phyloP scores from a whole-genome alignment of 2,329 filamentous ascomycete genomes.

The Elsinoe australis region DNA sequence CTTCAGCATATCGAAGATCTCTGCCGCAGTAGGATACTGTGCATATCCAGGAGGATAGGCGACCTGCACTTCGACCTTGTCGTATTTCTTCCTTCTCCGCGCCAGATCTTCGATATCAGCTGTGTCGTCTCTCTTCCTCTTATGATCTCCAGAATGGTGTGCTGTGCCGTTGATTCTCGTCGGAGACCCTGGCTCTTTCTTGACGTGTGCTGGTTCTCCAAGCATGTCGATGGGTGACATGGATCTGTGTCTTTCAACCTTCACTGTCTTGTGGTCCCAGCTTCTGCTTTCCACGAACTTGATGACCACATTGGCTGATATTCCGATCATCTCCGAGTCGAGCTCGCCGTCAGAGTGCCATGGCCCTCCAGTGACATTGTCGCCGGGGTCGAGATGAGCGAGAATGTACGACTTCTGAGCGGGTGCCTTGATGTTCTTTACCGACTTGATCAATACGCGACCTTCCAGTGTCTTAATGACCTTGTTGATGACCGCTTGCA shows the following conservation, averaged over 20 bases:
- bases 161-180: slow-evolving; percentile 9
- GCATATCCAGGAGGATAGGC: slow-evolving; percentile 34
- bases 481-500: slow-evolving; percentile 73
- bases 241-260: slow-evolving; percentile 17
- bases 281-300: slow-evolving; percentile 64
- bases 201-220: slow-evolving; percentile 1
- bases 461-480: slow-evolving; percentile 75
- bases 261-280: slow-evolving; percentile 50
- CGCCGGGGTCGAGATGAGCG: slow-evolving; percentile 70
- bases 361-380: slow-evolving; percentile 84
- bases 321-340: slow-evolving; percentile 79
- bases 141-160: slow-evolving; percentile 29
- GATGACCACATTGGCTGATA: slow-evolving; percentile 64
- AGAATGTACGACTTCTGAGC: slow-evolving; percentile 96
- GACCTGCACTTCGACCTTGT: slow-evolving; percentile 25
- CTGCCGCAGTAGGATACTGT: slow-evolving; percentile 70
- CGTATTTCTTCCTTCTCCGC: slow-evolving; percentile 26
- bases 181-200: slow-evolving; percentile 1
- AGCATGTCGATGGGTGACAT: slow-evolving; percentile 2
- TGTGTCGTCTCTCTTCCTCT: slow-evolving; percentile 23
- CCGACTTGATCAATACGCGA: slow-evolving; percentile 74
- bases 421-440: slow-evolving; percentile 86
- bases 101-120: slow-evolving; percentile 30
- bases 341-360: slow-evolving; percentile 92
- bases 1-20: slow-evolving; percentile 69